Base-by-base conservation (phyloP, 768 basidiomycete genomes). In the Boletus sp. region DNA sequence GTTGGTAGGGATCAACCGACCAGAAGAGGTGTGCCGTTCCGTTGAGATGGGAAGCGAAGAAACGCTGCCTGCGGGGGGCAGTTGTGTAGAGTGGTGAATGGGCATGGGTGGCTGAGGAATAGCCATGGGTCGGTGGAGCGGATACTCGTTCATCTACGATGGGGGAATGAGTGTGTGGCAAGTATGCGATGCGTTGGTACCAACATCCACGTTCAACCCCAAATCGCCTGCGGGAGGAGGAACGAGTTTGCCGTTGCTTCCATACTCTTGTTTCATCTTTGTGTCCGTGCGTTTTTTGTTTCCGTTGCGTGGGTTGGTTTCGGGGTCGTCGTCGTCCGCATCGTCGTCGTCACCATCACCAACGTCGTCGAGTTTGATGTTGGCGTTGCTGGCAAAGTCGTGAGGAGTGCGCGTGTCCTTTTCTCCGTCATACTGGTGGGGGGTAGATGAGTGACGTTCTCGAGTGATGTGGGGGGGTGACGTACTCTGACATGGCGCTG, bases 401-500 rank as follows among this genome's bases (percentile, higher is more conserved):
- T 70, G 64, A 0, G 80, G 80, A 1, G 75, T 73, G 53, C 76
- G 75, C 0, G 73, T 69, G 57, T 83, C 81, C 54, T 74, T 73
- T 50, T 82, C 80, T 29, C 80, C 80, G 33, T 78, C 76, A 47
- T 80, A 81, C 80, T 82, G 45, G 23, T 2, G 32, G 30, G 44
- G 3, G 14, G 30, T 13, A 41, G 45, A 37, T 47, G 45, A 61
- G 58, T 21, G 25, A 35, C 3, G 35, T n/a, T 58, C 73, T 54
- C 30, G 0, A 39, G n/a, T 4, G 14, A 32, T 9, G 29, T 10
- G 7, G 27, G 23, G 23, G 23, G n/a, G 17, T 11, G 47, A 59
- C 64, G 27, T 66, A 82, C 80, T 42, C 79, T 72, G 38, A 85
- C 58, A 69, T 90, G 88, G 40, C 87, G 80, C 57, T 85, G 78